Base-by-base conservation (phyloP, 306 rosid species). In the Trifolium subterraneum region DNA sequence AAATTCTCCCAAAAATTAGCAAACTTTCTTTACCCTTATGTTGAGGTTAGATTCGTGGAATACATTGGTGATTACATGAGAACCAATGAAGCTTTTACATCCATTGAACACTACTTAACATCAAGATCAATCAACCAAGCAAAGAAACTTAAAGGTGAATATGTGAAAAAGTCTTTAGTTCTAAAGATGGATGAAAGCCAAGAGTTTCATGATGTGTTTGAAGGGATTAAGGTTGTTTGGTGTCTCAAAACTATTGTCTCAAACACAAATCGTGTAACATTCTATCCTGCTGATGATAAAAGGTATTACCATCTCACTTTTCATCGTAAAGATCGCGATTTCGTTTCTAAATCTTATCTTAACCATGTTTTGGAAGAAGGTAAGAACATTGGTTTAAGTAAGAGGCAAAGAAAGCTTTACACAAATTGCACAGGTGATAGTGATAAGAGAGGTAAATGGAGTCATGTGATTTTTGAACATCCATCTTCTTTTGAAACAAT, bases 211-310 rank as follows among this genome's bases (percentile, higher is more conserved):
- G 87, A 86, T 3, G 79, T 72, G 27, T 86, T 67, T n/a, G 0
- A 86, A 61, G 83, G 86, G 3, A 5, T 84, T 1, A 62, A 80
- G 42, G n/a, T 86, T 9, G 50, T 79, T 73, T 88, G 93, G 93
- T 62, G 72, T 25, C 68, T 78, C 55, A 1, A 48, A 25, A 39
- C 79, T 67, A 55, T 22, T 1, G 1, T 5, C 7, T 1, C 50
- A 18, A 0, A 54, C 1, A 2, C 39, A 4, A 5, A 5, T 7
- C 5, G 51, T 48, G 16, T 80, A 0, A 75, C 84, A 0, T 52
- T 8, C 4, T 84, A 55, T 56, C 88, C 81, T 13, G 31, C 72
- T 33, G 66, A 60, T 0, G 90, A 84, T n/a, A 80, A 67, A 68
- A 78, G 16, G 25, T 73, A 6, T 13, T 86, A 70, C 70, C 76